Evolutionary conservation across 2,329 filamentous ascomycete species (phyloP).

Genomic region (Chrysoporthe cubensis): DNA sequence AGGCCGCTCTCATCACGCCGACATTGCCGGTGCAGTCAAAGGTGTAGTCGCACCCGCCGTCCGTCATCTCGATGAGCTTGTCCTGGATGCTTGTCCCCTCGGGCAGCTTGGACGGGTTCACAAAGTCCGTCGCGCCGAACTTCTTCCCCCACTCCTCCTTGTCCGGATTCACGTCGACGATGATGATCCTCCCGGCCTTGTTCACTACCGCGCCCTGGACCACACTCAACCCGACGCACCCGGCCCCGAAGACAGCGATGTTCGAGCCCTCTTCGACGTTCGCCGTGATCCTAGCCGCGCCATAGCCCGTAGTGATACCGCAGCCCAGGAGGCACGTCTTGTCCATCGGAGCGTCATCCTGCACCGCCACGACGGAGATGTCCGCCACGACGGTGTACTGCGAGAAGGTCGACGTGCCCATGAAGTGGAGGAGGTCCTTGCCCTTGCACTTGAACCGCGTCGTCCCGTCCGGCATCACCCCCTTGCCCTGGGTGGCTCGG

Average conservation of each 20-base stretch:
- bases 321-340: conserved; percentile 94
- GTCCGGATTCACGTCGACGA: conserved; percentile 75
- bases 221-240: conserved; percentile 93
- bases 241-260: conserved; percentile 91
- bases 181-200: conserved; percentile 77
- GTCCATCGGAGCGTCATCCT: conserved; percentile 90
- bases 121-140: conserved; percentile 95
- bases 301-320: conserved; percentile 98
- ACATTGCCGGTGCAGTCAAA: conserved; percentile 99
- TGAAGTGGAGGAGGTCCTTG: conserved; percentile 95
- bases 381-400: conserved; percentile 99
- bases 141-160: conserved; percentile 94
- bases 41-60: conserved; percentile 97
- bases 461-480: conserved; percentile 97
- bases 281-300: conserved; percentile 91
- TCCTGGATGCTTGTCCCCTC: conserved; percentile 83
- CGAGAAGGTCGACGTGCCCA: conserved; percentile 98
- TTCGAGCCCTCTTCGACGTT: conserved; percentile 88
- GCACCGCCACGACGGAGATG: conserved; percentile 95
- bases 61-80: conserved; percentile 94
- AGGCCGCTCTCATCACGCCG: conserved; percentile 89
- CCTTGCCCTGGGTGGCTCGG: conserved; percentile 91
- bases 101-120: conserved; percentile 81
- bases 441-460: conserved; percentile 93
- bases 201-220: conserved; percentile 91